A percentile compares a stretch with the other conserved stretches of the same genome.
Evolutionary conservation across 2,329 filamentous ascomycete species (phyloP).

Genomic region (Diaporthe nobilis): DNA sequence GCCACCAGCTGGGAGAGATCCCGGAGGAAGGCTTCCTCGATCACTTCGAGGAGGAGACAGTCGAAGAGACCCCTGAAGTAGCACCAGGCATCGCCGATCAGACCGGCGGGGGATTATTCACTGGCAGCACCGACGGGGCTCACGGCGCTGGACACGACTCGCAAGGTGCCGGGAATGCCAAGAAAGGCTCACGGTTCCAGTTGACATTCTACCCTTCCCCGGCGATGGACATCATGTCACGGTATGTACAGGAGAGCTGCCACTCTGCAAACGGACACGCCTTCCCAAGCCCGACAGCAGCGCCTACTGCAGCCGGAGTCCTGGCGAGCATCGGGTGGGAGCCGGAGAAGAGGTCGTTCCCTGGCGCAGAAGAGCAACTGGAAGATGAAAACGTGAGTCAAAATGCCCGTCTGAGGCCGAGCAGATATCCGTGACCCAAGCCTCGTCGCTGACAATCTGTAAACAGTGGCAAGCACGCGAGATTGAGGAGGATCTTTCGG

Average conservation of each 20-base stretch:
- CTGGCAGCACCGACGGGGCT: slow-evolving; percentile 65
- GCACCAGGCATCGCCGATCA: slow-evolving; percentile 65
- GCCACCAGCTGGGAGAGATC: slow-evolving; percentile 22
- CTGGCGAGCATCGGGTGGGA: slow-evolving; percentile 36
- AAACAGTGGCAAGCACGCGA: slow-evolving; percentile 33
- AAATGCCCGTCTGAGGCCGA: neutral
- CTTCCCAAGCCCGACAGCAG: slow-evolving; percentile 11
- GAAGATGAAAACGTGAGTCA: slow-evolving; percentile 34
- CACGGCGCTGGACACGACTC: slow-evolving; percentile 60
- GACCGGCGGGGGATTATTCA: slow-evolving; percentile 67
- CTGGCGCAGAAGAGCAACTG: slow-evolving; percentile 4
- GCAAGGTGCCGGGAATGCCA: neutral
- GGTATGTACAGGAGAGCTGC: slow-evolving; percentile 33
- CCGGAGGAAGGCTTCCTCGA: slow-evolving; percentile 35
- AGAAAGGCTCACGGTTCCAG: slow-evolving; percentile 34
- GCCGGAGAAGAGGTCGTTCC: slow-evolving; percentile 9
- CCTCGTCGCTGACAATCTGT: neutral
- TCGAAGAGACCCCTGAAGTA: neutral
- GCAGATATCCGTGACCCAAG: too few relatives aligned
- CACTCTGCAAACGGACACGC: slow-evolving; percentile 18
- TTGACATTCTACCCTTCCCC: slow-evolving; percentile 38
- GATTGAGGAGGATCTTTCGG: slow-evolving; percentile 25
- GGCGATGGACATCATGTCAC: slow-evolving; percentile 35
- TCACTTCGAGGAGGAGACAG: slow-evolving; percentile 29
- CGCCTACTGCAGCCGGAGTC: slow-evolving; percentile 29